These are phyloP conservation scores for Prototheca cutis DNA, from an alignment of 163 green algal genomes.

Conservation along the genomic window DNA sequence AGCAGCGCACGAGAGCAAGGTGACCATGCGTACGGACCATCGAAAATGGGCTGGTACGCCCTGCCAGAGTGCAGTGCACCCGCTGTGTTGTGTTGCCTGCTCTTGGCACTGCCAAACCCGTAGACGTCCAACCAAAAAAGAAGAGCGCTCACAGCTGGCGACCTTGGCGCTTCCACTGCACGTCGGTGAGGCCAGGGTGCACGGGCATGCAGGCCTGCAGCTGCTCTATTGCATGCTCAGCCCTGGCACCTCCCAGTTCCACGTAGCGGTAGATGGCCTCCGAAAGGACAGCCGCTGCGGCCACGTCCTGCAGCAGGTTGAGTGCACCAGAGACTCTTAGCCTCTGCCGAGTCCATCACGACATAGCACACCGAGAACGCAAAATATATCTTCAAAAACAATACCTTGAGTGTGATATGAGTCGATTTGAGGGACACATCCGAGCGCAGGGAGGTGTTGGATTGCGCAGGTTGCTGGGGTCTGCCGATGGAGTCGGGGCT, in stretches of 20 bases:
- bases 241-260: slow-evolving; percentile 23
- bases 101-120: neutral
- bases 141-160: neutral
- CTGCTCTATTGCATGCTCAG: slow-evolving; percentile 18
- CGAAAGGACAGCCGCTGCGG: slow-evolving; percentile 36
- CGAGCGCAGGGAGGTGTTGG: too few species aligned
- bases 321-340: neutral
- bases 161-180: slow-evolving; percentile 27
- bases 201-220: slow-evolving; percentile 33
- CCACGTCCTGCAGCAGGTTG: slow-evolving; percentile 29
- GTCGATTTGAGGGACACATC: neutral
- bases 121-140: neutral
- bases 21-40: too few species aligned
- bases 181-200: slow-evolving; percentile 23
- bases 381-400: neutral
- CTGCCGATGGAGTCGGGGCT: too few species aligned
- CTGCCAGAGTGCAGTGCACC: neutral
- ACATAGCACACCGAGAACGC: too few species aligned
- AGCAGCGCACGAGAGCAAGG: neutral
- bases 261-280: slow-evolving; percentile 55
- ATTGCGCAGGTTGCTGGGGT: too few species aligned
- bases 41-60: too few species aligned
- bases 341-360: too few species aligned
- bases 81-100: neutral
- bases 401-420: neutral